Evolutionary conservation across 345 rosid genomes (phyloP), one percentile per base, ranked within the genome.

Genomic region (Eucalyptus sp.): DNA sequence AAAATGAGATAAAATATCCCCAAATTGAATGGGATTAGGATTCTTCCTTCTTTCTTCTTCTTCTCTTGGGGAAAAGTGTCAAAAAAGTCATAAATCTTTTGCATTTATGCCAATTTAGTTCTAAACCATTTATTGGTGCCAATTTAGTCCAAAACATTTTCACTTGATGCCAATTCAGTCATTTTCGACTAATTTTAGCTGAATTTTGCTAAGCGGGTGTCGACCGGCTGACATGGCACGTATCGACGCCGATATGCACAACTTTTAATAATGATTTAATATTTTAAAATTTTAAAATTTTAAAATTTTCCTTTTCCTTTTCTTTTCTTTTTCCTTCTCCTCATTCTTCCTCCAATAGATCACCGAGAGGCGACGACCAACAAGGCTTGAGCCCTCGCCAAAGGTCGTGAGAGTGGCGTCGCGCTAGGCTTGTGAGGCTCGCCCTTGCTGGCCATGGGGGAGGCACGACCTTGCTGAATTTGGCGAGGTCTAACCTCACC

Each of bases 181-280:
- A 0, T 52, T 52, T 52, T 52, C 0, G 2, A 4, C 22, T 52
- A 52, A 52, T 52, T 52, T 52, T 52, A 52, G 24, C 2, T 52
- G 8, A 4, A 52, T 52, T 52, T 52, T 7, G 8, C 0, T 7
- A 4, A 51, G 0, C 1, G 1, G 18, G 3, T 3, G 0, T 7
- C 0, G 7, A 1, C 0, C 0, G 1, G 7, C 2, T 51, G 8
- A 52, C 1, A 8, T 52, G 9, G 2, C 0, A 52, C 2, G 3
- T n/a, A 50, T 50, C 2, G 0, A 1, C 0, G 3, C 1, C 16
- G 1, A 15, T 50, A 1, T 50, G 1, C 0, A 14, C 1, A 13
- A 50, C 16, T 50, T 50, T 50, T 50, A 50, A 13, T 50, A 50
- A 50, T 50, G n/a, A 13, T 50, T 50, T 50, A 50, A 50, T 50